Evolutionary conservation across 495 filamentous ascomycete genomes (phyloP), one percentile per base, ranked within the genome.

Genomic region (Niebla homalea): DNA sequence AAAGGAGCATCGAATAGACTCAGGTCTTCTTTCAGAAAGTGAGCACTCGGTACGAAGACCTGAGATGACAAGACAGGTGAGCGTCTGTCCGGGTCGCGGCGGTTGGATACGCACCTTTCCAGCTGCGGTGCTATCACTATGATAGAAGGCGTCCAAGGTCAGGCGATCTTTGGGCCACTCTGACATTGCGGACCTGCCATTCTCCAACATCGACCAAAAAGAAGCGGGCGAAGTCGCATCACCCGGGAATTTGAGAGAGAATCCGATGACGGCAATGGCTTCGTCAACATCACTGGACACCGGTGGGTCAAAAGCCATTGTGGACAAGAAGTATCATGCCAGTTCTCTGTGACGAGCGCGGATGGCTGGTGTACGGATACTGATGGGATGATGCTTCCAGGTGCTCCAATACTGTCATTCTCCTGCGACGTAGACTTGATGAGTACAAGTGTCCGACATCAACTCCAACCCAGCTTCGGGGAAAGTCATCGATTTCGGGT

Each of bases 231-330:
- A 65, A 2, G 43, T 20, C 6, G 59, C 56, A 46, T 69, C 67
- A 21, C 74, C 75, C 18, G 78, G 76, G 54, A 81, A 71, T 14
- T 75, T 70, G 53, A 75, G 77, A 16, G 72, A 68, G 64, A 80
- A 69, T 32, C 78, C 76, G 43, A 79, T 63, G 41, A 81, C 68
- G 20, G 77, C 78, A 45, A 81, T 70, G 1, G 76, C 26, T 32
- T 32, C 26, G 26, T 32, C 26, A 11, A 32, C 26, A 4, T 32
- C 26, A 26, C 12, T 32, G 2, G 26, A 32, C 6, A 4, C 6
- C 5, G 1, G 2, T 6, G 26, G 12, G 6, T 7, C 26, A 3
- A 32, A 32, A 6, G 26, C 26, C 26, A 32, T 32, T 7, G 26
- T 3, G 6, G 26, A 11, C 26, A 32, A 11, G 12, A 32, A 11